Percentiles rank a stretch among this genome's conserved stretches.
Conservation (phyloP, 352 stramenopile species). For the Phytopythium mirpurense region DNA sequence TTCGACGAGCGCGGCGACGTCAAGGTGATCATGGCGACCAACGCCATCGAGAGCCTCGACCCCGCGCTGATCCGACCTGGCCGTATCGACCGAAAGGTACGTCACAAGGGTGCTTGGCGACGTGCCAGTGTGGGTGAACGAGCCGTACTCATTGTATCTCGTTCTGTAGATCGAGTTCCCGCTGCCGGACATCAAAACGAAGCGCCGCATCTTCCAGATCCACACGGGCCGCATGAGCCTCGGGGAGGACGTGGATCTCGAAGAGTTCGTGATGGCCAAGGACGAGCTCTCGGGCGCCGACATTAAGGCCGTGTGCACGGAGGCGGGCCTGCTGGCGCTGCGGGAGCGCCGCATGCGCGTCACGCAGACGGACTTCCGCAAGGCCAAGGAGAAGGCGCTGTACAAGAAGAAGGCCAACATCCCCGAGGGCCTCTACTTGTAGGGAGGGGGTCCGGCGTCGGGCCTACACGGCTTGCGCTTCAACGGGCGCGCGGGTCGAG, state of each 20-base stretch:
- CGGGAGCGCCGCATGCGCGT: slow-evolving; percentile 99
- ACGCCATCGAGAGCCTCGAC: slow-evolving; percentile 99
- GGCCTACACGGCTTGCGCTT: no score
- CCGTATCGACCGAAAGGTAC: slow-evolving; percentile 98
- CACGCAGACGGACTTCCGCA: slow-evolving; percentile 99
- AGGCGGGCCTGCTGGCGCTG: slow-evolving; percentile 98
- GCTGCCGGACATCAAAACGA: slow-evolving; percentile 99
- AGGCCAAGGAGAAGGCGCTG: slow-evolving; percentile 99
- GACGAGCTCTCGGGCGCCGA: slow-evolving; percentile 99
- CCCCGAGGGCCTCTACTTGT: slow-evolving; percentile 98
- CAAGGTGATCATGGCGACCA: slow-evolving; percentile 99
- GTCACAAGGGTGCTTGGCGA: no score
- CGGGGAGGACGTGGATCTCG: slow-evolving; percentile 97
- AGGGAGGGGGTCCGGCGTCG: no score
- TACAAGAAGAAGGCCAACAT: slow-evolving; percentile 99
- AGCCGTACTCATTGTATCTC: no score
- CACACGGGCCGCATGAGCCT: slow-evolving; percentile 99
- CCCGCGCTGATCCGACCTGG: slow-evolving; percentile 98
- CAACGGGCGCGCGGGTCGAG: no score
- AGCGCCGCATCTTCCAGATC: slow-evolving; percentile 99
- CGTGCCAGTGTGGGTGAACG: no score
- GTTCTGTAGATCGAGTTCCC: slow-evolving; percentile 99
- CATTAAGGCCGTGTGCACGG: slow-evolving; percentile 99
- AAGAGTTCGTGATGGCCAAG: slow-evolving; percentile 99
- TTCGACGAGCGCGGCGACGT: slow-evolving; percentile 99